phyloP scores from a whole-genome alignment of 2,329 filamentous ascomycete genomes.

The Colletotrichum sp. region DNA sequence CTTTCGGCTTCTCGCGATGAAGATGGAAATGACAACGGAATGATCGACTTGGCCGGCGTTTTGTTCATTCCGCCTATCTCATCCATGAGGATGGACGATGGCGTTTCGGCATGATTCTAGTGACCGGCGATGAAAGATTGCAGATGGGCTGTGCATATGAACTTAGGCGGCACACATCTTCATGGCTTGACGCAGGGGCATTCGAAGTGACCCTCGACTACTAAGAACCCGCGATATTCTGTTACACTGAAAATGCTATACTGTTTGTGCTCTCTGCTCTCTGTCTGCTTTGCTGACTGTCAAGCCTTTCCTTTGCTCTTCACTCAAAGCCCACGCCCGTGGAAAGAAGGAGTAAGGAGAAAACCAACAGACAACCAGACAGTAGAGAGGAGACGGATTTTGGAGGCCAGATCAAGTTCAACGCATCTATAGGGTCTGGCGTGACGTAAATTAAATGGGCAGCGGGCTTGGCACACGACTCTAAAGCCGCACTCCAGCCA shows the following conservation, averaged over 20 bases:
- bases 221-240: background rate
- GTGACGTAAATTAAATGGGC: too few relatives aligned
- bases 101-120: background rate
- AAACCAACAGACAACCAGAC: background rate
- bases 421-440: too few relatives aligned
- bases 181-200: background rate
- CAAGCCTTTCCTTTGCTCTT: background rate
- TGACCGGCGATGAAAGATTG: fast-evolving
- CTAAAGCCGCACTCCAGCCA: background rate
- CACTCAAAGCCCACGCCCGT: background rate
- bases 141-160: fast-evolving
- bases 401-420: too few relatives aligned
- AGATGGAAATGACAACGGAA: fast-evolving
- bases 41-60: background rate
- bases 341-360: fast-evolving
- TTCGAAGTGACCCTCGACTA: background rate
- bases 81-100: fast-evolving
- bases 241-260: background rate
- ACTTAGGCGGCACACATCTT: fast-evolving
- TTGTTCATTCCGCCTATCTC: fast-evolving
- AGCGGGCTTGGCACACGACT: fast-evolving
- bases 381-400: background rate
- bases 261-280: background rate
- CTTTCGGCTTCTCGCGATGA: background rate
- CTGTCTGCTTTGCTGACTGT: background rate